Percentiles rank a stretch among this genome's conserved stretches.
Evolutionary conservation across 306 rosid species (phyloP).

Genomic region (Rosa rugosa): DNA sequence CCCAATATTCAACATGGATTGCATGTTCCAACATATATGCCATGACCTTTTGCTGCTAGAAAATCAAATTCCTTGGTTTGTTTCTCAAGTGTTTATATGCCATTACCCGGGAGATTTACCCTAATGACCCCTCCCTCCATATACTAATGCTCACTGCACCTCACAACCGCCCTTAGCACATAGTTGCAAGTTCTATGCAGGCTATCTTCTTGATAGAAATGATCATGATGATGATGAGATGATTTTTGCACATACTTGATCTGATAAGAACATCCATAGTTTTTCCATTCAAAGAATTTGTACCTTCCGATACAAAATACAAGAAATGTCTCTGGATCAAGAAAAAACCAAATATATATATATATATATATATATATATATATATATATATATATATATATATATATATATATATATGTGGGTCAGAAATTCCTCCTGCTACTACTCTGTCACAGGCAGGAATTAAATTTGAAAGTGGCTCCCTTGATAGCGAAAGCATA

Average conservation of each 20-base stretch:
- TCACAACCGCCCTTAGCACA: accelerated
- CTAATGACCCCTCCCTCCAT: neutral
- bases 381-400: too few relatives aligned
- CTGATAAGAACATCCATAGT: neutral
- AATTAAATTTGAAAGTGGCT: too few relatives aligned
- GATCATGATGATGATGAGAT: too few relatives aligned
- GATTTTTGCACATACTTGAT: too few relatives aligned
- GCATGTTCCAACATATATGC: neutral
- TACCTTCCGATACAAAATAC: too few relatives aligned
- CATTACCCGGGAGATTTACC: neutral
- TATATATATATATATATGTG: too few relatives aligned
- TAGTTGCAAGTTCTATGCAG: neutral
- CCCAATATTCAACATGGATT: constrained; percentile 5
- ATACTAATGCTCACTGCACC: neutral
- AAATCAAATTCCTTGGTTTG: constrained; percentile 30
- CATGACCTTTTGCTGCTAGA: constrained; percentile 2
- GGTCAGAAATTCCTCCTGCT: too few relatives aligned
- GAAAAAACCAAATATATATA: too few relatives aligned
- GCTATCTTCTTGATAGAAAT: too few relatives aligned
- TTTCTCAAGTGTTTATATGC: neutral
- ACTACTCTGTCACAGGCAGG: too few relatives aligned
- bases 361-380: too few relatives aligned
- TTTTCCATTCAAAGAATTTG: neutral
- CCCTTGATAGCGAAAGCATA: neutral
- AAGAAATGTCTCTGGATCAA: too few relatives aligned